Conservation (phyloP, 2,329 filamentous ascomycete species). For the Setomelanomma holmii region DNA sequence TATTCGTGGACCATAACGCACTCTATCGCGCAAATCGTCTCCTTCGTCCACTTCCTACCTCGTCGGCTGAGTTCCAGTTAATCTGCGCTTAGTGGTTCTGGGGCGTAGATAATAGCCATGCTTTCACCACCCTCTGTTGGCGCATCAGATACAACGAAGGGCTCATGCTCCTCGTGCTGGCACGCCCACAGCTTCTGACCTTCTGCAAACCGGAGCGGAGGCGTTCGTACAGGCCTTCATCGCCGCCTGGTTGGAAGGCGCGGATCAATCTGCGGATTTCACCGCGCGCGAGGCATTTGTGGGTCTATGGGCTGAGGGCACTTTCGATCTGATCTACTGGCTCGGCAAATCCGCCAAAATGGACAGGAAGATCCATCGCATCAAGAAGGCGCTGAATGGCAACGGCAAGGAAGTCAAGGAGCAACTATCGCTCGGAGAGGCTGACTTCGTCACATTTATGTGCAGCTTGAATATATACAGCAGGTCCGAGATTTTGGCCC, state of each 20-base stretch:
- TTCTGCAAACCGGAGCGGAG: neutral
- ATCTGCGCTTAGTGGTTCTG: neutral
- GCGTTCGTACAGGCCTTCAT: neutral
- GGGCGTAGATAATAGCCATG: neutral
- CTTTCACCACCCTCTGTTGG: neutral
- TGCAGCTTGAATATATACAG: neutral
- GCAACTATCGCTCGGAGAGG: neutral
- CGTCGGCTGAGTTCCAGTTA: neutral
- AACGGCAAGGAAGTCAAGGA: neutral
- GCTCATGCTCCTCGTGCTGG: neutral
- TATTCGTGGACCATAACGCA: neutral
- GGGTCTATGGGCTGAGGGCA: neutral
- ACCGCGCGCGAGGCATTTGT: neutral
- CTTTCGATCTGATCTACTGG: neutral
- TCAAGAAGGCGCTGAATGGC: too few species aligned
- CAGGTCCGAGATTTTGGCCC: neutral
- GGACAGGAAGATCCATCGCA: neutral
- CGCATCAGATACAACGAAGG: neutral
- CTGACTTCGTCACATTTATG: neutral
- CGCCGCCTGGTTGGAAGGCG: neutral
- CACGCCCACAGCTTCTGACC: neutral
- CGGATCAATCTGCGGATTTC: neutral
- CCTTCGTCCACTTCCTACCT: neutral
- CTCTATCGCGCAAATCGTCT: neutral
- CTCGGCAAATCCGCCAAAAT: neutral